A percentile compares a stretch with the other conserved stretches of the same genome.
phyloP scores from a whole-genome alignment of 2,329 filamentous ascomycete species.

The Hortaea sp. region DNA sequence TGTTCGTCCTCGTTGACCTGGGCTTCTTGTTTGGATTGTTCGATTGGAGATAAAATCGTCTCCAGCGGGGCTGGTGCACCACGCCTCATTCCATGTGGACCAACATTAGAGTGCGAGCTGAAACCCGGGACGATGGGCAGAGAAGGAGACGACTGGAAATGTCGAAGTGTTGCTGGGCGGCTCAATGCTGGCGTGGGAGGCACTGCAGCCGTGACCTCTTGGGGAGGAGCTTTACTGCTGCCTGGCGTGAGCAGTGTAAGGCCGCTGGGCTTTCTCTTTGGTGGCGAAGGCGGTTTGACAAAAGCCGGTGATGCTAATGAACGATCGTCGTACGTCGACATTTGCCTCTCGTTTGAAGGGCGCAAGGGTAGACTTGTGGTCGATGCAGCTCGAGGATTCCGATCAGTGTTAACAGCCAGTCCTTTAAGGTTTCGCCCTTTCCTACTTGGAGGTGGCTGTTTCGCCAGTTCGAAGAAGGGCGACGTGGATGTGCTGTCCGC shows the following conservation, averaged over 20 bases:
- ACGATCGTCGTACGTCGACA: slow-evolving; percentile 24
- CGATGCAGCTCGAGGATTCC: slow-evolving; percentile 37
- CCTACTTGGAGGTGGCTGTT: slow-evolving; percentile 36
- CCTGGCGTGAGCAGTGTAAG: slow-evolving; percentile 57
- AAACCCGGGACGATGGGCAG: slow-evolving; percentile 44
- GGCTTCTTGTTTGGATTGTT: slow-evolving; percentile 5
- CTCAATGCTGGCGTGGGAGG: slow-evolving; percentile 48
- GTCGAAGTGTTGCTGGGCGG: slow-evolving; percentile 42
- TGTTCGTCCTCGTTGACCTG: slow-evolving; percentile 36
- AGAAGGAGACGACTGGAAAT: slow-evolving; percentile 54
- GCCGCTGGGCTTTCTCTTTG: slow-evolving; percentile 61
- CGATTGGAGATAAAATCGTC: slow-evolving; percentile 22
- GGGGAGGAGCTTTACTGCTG: slow-evolving; percentile 50
- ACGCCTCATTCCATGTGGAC: not conserved
- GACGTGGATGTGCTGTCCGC: slow-evolving; percentile 27
- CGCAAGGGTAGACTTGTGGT: slow-evolving; percentile 43
- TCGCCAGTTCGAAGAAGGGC: slow-evolving; percentile 45
- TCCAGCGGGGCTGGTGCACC: slow-evolving; percentile 9
- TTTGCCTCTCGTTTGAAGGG: too few relatives aligned
- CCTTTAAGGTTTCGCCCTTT: slow-evolving; percentile 77
- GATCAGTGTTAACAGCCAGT: slow-evolving; percentile 61
- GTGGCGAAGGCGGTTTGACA: slow-evolving; percentile 68
- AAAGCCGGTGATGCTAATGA: slow-evolving; percentile 61
- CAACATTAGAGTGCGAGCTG: slow-evolving; percentile 4
- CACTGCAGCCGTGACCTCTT: slow-evolving; percentile 46